Evolutionary conservation across 495 filamentous ascomycete species (phyloP).

Genomic region (Talaromyces stipitatus): DNA sequence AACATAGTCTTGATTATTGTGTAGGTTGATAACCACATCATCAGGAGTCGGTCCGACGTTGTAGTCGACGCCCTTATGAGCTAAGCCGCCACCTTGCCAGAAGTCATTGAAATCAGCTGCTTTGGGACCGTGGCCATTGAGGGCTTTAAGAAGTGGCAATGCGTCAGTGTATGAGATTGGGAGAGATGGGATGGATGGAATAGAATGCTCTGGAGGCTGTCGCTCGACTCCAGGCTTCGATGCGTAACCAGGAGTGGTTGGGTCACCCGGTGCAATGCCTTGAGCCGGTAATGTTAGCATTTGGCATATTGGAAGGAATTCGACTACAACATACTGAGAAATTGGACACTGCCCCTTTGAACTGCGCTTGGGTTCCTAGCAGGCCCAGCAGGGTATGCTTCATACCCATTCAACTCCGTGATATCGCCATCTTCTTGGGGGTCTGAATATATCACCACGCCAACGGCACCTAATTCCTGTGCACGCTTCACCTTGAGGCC

Average conservation of each 20-base stretch:
- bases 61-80: conserved; percentile 80
- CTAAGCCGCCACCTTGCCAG: conserved; percentile 67
- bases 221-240: conserved; percentile 87
- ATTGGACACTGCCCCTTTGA: conserved; percentile 85
- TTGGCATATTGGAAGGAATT: conserved; percentile 3
- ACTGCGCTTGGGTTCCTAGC: conserved; percentile 84
- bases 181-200: conserved; percentile 82
- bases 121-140: conserved; percentile 81
- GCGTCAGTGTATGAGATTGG: conserved; percentile 87
- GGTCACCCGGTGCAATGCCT: conserved; percentile 57
- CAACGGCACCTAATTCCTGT: conserved; percentile 86
- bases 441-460: conserved; percentile 77
- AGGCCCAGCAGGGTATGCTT: conserved; percentile 77
- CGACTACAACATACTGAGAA: conserved; percentile 50
- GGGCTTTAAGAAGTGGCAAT: conserved; percentile 73
- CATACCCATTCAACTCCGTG: conserved; percentile 73
- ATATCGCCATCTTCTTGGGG: conserved; percentile 82
- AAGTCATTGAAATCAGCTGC: conserved; percentile 67
- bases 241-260: conserved; percentile 89
- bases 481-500: conserved; percentile 91
- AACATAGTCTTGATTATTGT: conserved; percentile 83
- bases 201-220: conserved; percentile 55
- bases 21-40: conserved; percentile 65
- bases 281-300: background rate
- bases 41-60: conserved; percentile 84